Conservation (phyloP, 2,329 filamentous ascomycete genomes). For the Pseudocercospora macadamiae region DNA sequence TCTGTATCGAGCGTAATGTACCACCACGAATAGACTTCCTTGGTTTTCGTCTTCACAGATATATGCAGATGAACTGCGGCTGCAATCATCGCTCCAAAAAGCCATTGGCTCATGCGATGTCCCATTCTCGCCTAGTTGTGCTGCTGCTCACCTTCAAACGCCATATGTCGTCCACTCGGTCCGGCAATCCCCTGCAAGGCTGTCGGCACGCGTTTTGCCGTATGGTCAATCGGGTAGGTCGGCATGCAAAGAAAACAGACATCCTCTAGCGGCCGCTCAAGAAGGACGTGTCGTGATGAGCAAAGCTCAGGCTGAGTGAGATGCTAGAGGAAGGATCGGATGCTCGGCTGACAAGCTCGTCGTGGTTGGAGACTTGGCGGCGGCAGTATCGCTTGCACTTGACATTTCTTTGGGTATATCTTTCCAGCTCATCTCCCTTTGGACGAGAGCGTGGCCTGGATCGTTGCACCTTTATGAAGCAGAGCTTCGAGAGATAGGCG, state of each 20-base stretch:
- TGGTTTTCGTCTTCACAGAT: no score
- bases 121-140: neutral
- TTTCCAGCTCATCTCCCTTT: no score
- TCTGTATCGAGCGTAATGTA: no score
- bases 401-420: no score
- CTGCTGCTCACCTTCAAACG: neutral
- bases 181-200: neutral
- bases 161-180: neutral
- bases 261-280: neutral
- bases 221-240: neutral
- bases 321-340: neutral
- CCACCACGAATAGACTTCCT: no score
- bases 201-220: neutral
- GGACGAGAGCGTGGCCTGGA: no score
- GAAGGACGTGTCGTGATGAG: neutral
- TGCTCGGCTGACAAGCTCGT: neutral
- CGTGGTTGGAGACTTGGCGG: neutral
- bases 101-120: neutral
- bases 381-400: neutral
- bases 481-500: no score
- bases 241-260: slow-evolving; percentile 1
- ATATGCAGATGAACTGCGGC: no score
- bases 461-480: no score
- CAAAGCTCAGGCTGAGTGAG: neutral
- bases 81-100: neutral